Evolutionary conservation across 352 stramenopile species (phyloP).

Genomic region (Pelagophyceae sp.): DNA sequence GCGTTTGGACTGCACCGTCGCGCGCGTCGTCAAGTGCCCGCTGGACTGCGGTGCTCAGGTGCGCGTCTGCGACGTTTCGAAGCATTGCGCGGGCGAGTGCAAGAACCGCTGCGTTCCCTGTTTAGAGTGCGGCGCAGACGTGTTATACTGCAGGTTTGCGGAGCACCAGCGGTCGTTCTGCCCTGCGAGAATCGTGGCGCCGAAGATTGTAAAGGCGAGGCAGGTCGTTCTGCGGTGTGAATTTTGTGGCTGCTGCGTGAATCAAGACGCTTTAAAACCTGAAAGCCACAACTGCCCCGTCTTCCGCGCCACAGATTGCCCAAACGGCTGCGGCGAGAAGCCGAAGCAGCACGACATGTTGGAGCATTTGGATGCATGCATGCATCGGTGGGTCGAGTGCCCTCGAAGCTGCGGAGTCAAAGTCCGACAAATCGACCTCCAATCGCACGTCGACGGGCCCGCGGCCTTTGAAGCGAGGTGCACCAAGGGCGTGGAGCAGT

Average conservation of each 20-base stretch:
- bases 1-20: not conserved
- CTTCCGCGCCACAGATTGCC: not conserved
- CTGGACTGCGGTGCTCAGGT: slow-evolving; percentile 2
- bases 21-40: not conserved
- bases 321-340: slow-evolving; percentile 2
- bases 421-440: not conserved
- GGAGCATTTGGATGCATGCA: not conserved
- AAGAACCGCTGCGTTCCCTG: slow-evolving; percentile 5
- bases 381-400: slow-evolving; percentile 3
- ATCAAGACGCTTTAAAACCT: not conserved
- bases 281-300: not conserved
- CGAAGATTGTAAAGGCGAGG: not conserved
- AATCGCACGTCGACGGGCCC: not conserved
- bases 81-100: not conserved
- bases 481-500: not conserved
- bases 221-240: not conserved
- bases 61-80: not conserved
- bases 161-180: not conserved
- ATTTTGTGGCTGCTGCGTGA: not conserved
- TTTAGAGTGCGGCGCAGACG: not conserved
- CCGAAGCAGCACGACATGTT: not conserved
- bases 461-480: not conserved
- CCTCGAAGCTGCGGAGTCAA: not conserved
- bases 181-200: not conserved
- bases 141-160: not conserved